Evolutionary conservation across 176 grass and related monocot species (phyloP), one percentile per base, ranked within the genome.

Genomic region (Carex kokanica): DNA sequence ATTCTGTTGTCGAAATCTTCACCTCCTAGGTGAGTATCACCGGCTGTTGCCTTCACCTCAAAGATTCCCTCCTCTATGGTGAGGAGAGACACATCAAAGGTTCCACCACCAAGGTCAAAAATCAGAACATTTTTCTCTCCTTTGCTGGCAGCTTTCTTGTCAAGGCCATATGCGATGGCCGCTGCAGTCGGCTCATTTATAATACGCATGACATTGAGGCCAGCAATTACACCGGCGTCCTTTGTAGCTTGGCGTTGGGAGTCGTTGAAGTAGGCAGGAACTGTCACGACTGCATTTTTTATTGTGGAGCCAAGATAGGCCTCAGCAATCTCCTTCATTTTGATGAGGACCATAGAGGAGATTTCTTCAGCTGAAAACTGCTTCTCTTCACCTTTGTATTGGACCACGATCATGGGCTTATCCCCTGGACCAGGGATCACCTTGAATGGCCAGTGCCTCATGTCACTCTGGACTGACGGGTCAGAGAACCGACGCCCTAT

Each of bases 51-150:
- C 81, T 98, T 97, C 49, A 97, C 94, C 80, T 97, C 92, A 9
- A 97, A 97, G 67, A 97, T 97, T 6, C 94, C 94, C 60, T 97
- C 92, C 74, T 97, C 94, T 18, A 97, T 97, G 27, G 92, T 97
- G 54, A 97, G 92, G 0, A 97, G 87, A 0, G 95, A 97, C 32
- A 97, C 95, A 77, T 97, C 92, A 5, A 94, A 94, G 0, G 95
- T 97, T 69, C 94, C 94, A 1, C 91, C 94, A 1, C 94, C 94
- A 0, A 94, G 90, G 71, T 97, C 94, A 13, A 94, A 97, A 79
- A 97, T 97, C 23, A 93, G 86, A 58, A 97, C 91, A 56, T 93
- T 93, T 85, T 97, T 97, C 87, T 97, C 91, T 1, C 94, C 91
- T 0, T 85, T 54, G 45, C 87, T 91, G 80, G 1, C 84, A 8